phyloP scores from a whole-genome alignment of 345 rosid genomes.

The Aurinia saxatilis region DNA sequence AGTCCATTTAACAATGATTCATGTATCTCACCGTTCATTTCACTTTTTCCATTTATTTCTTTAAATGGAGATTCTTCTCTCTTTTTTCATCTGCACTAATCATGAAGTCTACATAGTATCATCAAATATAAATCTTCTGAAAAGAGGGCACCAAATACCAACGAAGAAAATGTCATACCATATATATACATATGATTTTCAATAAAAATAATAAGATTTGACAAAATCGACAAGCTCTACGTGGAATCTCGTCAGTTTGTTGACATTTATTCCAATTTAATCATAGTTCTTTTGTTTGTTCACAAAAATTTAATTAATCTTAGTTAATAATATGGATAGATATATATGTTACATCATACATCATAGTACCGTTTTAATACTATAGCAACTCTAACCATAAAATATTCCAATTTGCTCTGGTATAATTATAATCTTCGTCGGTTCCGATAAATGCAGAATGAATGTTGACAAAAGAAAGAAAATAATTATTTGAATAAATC shows the following conservation, averaged over 20 bases:
- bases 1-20: slow-evolving; percentile 24
- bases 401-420: slow-evolving; percentile 20
- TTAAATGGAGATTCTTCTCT: slow-evolving; percentile 8
- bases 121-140: background rate
- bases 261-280: slow-evolving; percentile 7
- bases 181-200: background rate
- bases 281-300: background rate
- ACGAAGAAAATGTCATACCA: background rate
- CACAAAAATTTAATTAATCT: too few relatives aligned
- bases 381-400: slow-evolving; percentile 10
- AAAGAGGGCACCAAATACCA: background rate
- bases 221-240: slow-evolving; percentile 17
- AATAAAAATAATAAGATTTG: background rate
- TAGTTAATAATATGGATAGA: slow-evolving; percentile 11
- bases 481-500: background rate
- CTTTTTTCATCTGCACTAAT: slow-evolving; percentile 23
- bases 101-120: background rate
- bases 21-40: slow-evolving; percentile 19
- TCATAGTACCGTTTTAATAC: slow-evolving; percentile 2
- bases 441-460: slow-evolving; percentile 16
- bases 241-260: slow-evolving; percentile 28
- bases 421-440: slow-evolving; percentile 12
- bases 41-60: slow-evolving; percentile 13
- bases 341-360: slow-evolving; percentile 20
- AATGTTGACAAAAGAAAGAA: slow-evolving; percentile 14